Evolutionary conservation across 257 asterid genomes (phyloP).

Genomic region (Mitragyna speciosa): DNA sequence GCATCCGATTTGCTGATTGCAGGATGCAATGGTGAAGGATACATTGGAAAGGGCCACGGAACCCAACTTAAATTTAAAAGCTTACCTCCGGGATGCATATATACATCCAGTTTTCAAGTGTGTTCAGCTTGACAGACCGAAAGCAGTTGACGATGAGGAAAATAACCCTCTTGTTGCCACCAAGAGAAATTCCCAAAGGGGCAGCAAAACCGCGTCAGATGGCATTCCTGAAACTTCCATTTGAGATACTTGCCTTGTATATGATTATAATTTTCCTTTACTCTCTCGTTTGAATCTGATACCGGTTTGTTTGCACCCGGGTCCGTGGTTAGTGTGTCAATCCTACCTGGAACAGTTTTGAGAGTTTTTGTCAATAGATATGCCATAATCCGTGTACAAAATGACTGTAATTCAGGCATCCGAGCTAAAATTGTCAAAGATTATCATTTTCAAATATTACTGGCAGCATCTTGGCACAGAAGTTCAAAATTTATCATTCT

Average conservation of each 20-base stretch:
- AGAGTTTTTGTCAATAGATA: not conserved
- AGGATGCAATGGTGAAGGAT: constrained; percentile 71
- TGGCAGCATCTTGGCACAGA: no score
- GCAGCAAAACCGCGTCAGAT: constrained; percentile 24
- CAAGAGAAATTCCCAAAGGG: constrained; percentile 32
- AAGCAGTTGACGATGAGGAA: constrained; percentile 34
- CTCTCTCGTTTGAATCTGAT: not conserved
- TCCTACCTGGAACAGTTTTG: not conserved
- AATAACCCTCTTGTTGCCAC: constrained; percentile 35
- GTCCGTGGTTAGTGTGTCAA: not conserved
- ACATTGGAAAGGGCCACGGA: constrained; percentile 62
- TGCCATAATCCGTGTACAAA: not conserved
- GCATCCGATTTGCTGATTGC: constrained; percentile 6
- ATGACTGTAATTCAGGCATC: not conserved
- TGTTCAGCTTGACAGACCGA: constrained; percentile 17
- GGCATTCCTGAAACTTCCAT: constrained; percentile 18
- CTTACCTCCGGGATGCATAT: constrained; percentile 48
- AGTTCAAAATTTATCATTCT: not conserved
- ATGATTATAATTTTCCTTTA: not conserved
- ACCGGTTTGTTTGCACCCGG: not conserved
- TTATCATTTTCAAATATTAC: no score
- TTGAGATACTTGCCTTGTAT: not conserved
- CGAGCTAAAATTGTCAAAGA: not conserved
- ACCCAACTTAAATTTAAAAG: constrained; percentile 44
- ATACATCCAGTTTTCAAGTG: constrained; percentile 62